These are phyloP conservation scores for Cyclotella distinguenda DNA, from an alignment of 108 stramenopile species.

Conservation along the genomic window DNA sequence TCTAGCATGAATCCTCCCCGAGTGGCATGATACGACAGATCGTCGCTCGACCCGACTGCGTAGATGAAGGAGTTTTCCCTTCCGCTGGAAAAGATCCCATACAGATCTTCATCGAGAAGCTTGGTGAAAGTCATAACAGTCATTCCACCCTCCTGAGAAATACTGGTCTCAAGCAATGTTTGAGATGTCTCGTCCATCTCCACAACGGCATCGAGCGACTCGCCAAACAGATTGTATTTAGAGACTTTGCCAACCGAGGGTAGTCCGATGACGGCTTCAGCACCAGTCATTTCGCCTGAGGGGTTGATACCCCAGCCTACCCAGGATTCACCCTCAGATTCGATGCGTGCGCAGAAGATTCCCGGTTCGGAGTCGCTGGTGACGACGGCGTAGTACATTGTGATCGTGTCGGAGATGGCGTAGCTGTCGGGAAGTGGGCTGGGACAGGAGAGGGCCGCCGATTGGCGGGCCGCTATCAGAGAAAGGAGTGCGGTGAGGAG, in stretches of 20 bases:
- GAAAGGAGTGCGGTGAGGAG: too few species aligned
- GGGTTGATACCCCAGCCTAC: slow-evolving; percentile 37
- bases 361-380: too few species aligned
- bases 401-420: background rate
- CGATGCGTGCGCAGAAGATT: background rate
- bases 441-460: background rate
- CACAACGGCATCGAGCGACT: background rate
- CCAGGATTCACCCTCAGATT: slow-evolving; percentile 27
- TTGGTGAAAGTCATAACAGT: slow-evolving; percentile 35
- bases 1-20: slow-evolving; percentile 24
- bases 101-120: slow-evolving; percentile 17
- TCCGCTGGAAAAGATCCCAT: background rate
- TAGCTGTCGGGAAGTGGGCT: background rate
- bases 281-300: slow-evolving; percentile 51
- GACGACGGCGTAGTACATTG: background rate
- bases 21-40: slow-evolving; percentile 43
- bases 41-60: slow-evolving; percentile 38
- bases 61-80: slow-evolving; percentile 47
- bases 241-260: slow-evolving; percentile 18
- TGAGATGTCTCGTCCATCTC: slow-evolving; percentile 11
- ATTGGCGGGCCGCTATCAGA: background rate
- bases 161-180: slow-evolving; percentile 20
- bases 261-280: slow-evolving; percentile 49
- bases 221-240: slow-evolving; percentile 28
- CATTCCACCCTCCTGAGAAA: slow-evolving; percentile 20